phyloP scores from a whole-genome alignment of 225 moss, liverwort and hornwort genomes.

The Thuidium tamariscinum region DNA sequence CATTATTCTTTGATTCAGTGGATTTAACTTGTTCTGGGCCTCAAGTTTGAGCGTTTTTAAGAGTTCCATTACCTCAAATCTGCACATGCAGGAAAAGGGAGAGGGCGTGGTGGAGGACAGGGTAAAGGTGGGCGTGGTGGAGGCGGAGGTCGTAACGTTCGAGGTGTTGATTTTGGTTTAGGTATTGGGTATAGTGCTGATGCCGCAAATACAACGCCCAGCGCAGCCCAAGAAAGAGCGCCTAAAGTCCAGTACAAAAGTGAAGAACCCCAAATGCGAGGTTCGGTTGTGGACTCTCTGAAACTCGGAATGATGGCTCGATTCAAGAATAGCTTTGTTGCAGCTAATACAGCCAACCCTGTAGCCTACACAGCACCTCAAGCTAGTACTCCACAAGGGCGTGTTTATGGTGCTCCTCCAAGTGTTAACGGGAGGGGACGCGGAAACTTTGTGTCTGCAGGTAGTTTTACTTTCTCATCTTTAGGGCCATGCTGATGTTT shows the following conservation, averaged over 20 bases:
- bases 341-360: slow-evolving; percentile 56
- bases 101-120: slow-evolving; percentile 53
- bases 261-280: slow-evolving; percentile 49
- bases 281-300: slow-evolving; percentile 59
- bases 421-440: slow-evolving; percentile 34
- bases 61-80: neutral
- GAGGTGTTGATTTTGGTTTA: slow-evolving; percentile 96
- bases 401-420: slow-evolving; percentile 32
- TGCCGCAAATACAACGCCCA: slow-evolving; percentile 37
- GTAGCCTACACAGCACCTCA: slow-evolving; percentile 47
- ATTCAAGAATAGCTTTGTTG: slow-evolving; percentile 91
- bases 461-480: neutral
- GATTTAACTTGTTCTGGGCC: neutral
- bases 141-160: slow-evolving; percentile 83
- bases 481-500: neutral
- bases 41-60: neutral
- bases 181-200: slow-evolving; percentile 91
- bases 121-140: slow-evolving; percentile 44
- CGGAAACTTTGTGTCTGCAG: slow-evolving; percentile 48
- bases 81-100: slow-evolving; percentile 41
- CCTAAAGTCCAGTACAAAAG: slow-evolving; percentile 21
- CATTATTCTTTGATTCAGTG: neutral
- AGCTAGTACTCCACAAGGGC: slow-evolving; percentile 36
- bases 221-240: slow-evolving; percentile 31
- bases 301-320: slow-evolving; percentile 96